These are phyloP conservation scores for Heliamphora pulchella DNA, from an alignment of 179 eudicot genomes.

Conservation along the genomic window DNA sequence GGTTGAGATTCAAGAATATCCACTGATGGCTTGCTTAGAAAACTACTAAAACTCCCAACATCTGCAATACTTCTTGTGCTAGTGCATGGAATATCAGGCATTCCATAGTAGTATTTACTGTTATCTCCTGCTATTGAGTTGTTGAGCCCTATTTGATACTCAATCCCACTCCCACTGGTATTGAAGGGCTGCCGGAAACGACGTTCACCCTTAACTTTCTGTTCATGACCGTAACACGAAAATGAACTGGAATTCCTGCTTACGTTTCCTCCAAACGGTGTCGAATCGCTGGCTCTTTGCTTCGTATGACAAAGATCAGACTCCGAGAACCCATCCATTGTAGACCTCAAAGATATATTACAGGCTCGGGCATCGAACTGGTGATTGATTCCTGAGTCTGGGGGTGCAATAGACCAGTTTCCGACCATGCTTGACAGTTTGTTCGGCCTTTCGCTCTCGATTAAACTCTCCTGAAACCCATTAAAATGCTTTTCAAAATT, in stretches of 20 bases:
- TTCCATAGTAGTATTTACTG: constrained; percentile 14
- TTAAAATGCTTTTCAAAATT: constrained; percentile 18
- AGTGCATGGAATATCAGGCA: constrained; percentile 17
- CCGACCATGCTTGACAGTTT: constrained; percentile 18
- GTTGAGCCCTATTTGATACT: constrained; percentile 15
- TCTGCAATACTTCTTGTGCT: constrained; percentile 19
- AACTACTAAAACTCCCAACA: constrained; percentile 10
- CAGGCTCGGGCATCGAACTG: neutral
- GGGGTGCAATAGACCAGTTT: constrained; percentile 25
- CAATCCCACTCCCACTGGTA: neutral
- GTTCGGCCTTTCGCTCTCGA: constrained; percentile 16
- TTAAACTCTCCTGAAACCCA: constrained; percentile 9
- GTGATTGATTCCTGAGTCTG: constrained; percentile 9
- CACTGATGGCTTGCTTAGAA: constrained; percentile 15
- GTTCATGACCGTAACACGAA: constrained; percentile 8
- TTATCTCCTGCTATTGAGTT: constrained; percentile 12
- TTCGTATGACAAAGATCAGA: constrained; percentile 7
- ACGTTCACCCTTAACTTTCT: constrained; percentile 19
- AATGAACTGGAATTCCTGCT: neutral
- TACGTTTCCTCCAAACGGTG: neutral
- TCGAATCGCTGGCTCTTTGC: neutral
- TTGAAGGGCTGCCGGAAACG: too few relatives aligned
- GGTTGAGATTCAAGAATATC: constrained; percentile 16
- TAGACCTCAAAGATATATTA: too few relatives aligned
- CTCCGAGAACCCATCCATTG: neutral